phyloP scores from a whole-genome alignment of 2,329 filamentous ascomycete species.

The Cladosporium sp. region DNA sequence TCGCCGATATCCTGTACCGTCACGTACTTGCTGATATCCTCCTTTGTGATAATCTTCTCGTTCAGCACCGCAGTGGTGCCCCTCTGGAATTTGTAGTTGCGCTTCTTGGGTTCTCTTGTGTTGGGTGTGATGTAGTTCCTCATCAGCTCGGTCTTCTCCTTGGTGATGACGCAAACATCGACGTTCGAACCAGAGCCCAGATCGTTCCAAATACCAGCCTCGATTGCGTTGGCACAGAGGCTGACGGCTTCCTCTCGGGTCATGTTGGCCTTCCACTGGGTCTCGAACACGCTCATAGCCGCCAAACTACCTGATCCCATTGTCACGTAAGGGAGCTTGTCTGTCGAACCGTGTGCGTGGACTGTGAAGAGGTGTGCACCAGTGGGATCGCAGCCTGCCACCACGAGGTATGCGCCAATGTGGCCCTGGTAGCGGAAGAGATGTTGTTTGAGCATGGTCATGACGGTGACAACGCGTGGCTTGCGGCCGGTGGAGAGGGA shows the following conservation, averaged over 20 bases:
- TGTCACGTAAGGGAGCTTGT: constrained; percentile 98
- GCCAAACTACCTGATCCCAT: constrained; percentile 97
- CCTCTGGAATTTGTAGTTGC: constrained; percentile 85
- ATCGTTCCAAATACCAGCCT: constrained; percentile 98
- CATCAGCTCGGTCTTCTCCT: constrained; percentile 90
- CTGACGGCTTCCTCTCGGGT: constrained; percentile 78
- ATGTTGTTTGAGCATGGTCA: constrained; percentile 99
- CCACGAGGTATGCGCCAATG: constrained; percentile 96
- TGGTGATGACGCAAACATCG: constrained; percentile 91
- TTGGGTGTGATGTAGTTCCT: constrained; percentile 94
- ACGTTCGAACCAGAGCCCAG: constrained; percentile 96
- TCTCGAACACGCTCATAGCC: constrained; percentile 98
- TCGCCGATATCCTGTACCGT: constrained; percentile 82
- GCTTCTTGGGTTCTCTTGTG: constrained; percentile 83
- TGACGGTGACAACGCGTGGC: constrained; percentile 96
- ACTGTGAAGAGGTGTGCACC: constrained; percentile 96
- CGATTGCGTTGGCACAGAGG: constrained; percentile 81
- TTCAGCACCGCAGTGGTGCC: constrained; percentile 96
- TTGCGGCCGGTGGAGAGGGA: constrained; percentile 93
- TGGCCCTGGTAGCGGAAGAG: constrained; percentile 98
- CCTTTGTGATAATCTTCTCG: constrained; percentile 92
- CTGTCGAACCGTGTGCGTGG: constrained; percentile 95
- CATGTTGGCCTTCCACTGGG: constrained; percentile 81
- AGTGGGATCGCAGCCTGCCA: constrained; percentile 94
- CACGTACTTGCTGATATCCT: constrained; percentile 91